Evolutionary conservation across 1,139 yeast genomes (phyloP), one percentile per base, ranked within the genome.

Genomic region (Debaryomycetaceae sp.): DNA sequence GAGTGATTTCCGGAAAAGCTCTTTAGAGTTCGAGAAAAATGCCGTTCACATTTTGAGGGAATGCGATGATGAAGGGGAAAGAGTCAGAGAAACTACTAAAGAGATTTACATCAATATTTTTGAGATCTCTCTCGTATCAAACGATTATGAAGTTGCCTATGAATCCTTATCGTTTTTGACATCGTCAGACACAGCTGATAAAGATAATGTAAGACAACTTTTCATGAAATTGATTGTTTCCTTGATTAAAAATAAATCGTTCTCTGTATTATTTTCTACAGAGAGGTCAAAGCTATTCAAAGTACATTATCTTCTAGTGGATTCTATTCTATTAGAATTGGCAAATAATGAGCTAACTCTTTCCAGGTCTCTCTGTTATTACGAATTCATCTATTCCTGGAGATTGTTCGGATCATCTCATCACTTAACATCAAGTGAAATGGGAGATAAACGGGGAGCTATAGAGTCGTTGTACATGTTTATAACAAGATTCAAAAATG

Each of bases 371-470:
- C 63, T 81, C 39, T 76, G 66, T 50, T 75, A 71, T 49, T 80
- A 78, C 57, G 76, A 82, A 54, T 73, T 78, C 35, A 61, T 80
- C 43, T 81, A 79, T 55, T 65, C 85, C 0, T 78, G 84, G 75
- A 74, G 87, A 52, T 57, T 73, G 38, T 59, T 66, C 56, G 64
- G 73, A 37, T 53, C 60, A 13, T 36, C 49, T 9, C 29, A 46
- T 34, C 36, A 44, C 13, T 42, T 56, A 24, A 34, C 40, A 2
- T 46, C 62, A 4, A 45, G 44, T 27, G 42, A 44, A n/a, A 45
- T 63, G 36, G 60, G 59, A 9, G 83, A 81, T 56, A 74, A 67
- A 49, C 63, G 86, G 51, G 80, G 81, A 5, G 80, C 87, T 1
- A 64, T 75, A 24, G 85, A 83, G 53, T 68, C 84, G 0, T 63